Evolutionary conservation across 2,329 filamentous ascomycete species (phyloP).

Genomic region (Penicillium olsonii): DNA sequence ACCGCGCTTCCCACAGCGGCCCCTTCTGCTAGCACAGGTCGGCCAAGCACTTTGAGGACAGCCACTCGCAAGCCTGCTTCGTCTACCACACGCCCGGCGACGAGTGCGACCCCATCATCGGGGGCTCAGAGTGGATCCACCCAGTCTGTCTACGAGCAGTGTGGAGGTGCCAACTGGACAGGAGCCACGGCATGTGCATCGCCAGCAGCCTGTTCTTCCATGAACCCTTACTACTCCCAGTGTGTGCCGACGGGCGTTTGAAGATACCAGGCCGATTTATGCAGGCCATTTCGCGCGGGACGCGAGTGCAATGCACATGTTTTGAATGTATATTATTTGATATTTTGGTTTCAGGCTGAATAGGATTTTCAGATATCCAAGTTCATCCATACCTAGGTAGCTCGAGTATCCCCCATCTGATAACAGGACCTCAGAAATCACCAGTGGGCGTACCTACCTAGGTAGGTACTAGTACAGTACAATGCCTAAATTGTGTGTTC

Average conservation of each 20-base stretch:
- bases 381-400: too few species aligned
- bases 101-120: background rate
- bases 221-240: constrained; percentile 20
- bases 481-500: too few species aligned
- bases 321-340: background rate
- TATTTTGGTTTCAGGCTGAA: too few species aligned
- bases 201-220: constrained; percentile 15
- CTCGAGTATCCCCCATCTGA: too few species aligned
- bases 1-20: background rate
- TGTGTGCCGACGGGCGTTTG: constrained; percentile 17
- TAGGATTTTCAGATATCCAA: too few species aligned
- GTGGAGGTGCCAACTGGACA: constrained; percentile 18
- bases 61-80: background rate
- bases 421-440: too few species aligned
- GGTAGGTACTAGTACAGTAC: too few species aligned
- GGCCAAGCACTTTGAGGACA: constrained; percentile 1
- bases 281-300: background rate
- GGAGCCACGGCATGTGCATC: constrained; percentile 16
- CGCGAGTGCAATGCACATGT: background rate
- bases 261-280: background rate
- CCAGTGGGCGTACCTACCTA: too few species aligned
- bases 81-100: background rate
- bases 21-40: background rate
- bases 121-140: constrained; percentile 4
- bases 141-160: constrained; percentile 21